A percentile compares a stretch with the other conserved stretches of the same genome.
These are phyloP conservation scores for Coprinopsis sp. DNA, from an alignment of 768 basidiomycete species.

Conservation along the genomic window DNA sequence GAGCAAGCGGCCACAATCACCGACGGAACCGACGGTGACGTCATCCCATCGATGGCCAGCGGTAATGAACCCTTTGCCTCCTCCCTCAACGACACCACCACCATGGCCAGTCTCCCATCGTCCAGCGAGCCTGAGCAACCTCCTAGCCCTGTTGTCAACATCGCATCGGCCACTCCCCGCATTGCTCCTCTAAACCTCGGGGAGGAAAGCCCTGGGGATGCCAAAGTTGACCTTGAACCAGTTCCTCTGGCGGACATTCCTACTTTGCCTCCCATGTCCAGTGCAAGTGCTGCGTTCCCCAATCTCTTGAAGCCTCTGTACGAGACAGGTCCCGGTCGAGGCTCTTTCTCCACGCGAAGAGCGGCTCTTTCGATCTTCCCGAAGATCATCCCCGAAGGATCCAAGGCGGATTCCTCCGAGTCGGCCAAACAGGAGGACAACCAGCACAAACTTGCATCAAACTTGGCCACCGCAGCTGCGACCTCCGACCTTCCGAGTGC, in stretches of 20 bases:
- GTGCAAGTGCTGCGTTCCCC: not conserved
- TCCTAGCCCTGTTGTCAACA: not conserved
- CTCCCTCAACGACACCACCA: no score
- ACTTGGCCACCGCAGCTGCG: not conserved
- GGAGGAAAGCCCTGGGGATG: not conserved
- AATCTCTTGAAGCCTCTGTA: not conserved
- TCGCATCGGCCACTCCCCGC: conserved; percentile 5
- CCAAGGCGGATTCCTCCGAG: not conserved
- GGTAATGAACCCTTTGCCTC: no score
- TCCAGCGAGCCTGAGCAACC: no score
- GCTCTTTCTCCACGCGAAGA: not conserved
- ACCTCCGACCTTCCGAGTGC: conserved; percentile 10
- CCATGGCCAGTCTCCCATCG: no score
- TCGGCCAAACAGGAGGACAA: not conserved
- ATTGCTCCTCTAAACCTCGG: conserved; percentile 6
- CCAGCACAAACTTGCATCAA: not conserved
- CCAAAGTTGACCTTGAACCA: not conserved
- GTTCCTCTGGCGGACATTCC: conserved; percentile 7
- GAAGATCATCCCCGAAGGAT: not conserved
- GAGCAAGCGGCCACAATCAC: no score
- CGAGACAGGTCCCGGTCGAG: not conserved
- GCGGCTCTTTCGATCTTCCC: not conserved
- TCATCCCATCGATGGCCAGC: no score
- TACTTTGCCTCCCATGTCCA: not conserved
- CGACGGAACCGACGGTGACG: no score